A percentile compares a stretch with the other conserved stretches of the same genome.
Conservation (phyloP, 2,329 filamentous ascomycete genomes). For the Beauveria scarabaeidicola region DNA sequence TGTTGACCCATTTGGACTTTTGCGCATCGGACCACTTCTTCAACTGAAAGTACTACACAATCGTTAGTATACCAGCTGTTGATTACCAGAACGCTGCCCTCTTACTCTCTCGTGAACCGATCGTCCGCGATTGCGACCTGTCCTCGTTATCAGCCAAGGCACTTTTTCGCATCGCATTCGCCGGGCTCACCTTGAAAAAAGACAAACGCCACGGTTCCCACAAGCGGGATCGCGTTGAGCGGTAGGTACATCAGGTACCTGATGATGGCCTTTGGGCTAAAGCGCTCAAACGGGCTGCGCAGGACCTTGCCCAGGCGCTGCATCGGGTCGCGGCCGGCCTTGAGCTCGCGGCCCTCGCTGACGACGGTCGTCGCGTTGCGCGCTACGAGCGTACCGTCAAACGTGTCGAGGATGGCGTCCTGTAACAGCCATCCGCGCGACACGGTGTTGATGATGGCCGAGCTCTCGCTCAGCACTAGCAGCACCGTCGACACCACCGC, state of each 20-base stretch:
- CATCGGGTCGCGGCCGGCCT: slow-evolving; percentile 49
- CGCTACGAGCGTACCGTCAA: slow-evolving; percentile 62
- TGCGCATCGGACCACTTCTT: slow-evolving; percentile 68
- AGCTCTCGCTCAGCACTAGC: slow-evolving; percentile 56
- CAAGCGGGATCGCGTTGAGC: slow-evolving; percentile 84
- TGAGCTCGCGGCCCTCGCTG: slow-evolving; percentile 64
- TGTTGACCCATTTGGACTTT: slow-evolving; percentile 58
- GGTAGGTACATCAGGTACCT: slow-evolving; percentile 80
- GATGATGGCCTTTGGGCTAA: slow-evolving; percentile 55
- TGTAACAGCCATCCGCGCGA: slow-evolving; percentile 67
- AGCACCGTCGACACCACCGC: slow-evolving; percentile 65
- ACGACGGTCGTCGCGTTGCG: slow-evolving; percentile 53
- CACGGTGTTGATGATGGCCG: slow-evolving; percentile 47
- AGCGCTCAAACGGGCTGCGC: slow-evolving; percentile 49
- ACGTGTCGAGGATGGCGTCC: slow-evolving; percentile 78
- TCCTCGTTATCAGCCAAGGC: not conserved
- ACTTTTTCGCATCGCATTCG: not conserved
- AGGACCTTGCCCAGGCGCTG: slow-evolving; percentile 47
- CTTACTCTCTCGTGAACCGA: slow-evolving; percentile 46
- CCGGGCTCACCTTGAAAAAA: slow-evolving; percentile 54
- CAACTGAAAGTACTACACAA: slow-evolving; percentile 71
- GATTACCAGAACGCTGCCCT: not conserved
- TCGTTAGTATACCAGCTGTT: slow-evolving; percentile 17
- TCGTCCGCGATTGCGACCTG: slow-evolving; percentile 40
- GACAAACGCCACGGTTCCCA: slow-evolving; percentile 77